Conservation (phyloP, 805 yeast genomes). For the Starmerella gropengiesseri region DNA sequence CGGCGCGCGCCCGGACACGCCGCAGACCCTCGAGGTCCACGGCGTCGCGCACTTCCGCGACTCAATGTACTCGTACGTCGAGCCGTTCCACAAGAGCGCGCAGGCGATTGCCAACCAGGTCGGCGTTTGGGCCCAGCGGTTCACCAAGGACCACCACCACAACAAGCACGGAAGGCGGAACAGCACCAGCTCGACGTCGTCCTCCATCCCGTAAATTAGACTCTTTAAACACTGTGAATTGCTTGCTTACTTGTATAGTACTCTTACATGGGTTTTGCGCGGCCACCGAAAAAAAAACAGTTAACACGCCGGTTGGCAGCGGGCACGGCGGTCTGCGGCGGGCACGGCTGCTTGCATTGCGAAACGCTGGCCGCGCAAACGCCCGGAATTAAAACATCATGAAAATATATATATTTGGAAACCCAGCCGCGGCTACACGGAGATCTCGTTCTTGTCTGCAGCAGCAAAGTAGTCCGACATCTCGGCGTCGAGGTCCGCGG, state of each 20-base stretch:
- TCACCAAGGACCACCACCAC: not conserved
- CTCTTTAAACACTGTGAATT: too few relatives aligned
- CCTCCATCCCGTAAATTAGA: too few relatives aligned
- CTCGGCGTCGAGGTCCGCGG: conserved; percentile 92
- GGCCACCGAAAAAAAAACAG: too few relatives aligned
- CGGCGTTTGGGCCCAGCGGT: not conserved
- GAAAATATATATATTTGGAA: too few relatives aligned
- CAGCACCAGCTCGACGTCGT: not conserved
- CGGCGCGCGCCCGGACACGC: conserved; percentile 7
- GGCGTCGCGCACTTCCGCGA: conserved; percentile 22
- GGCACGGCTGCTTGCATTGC: too few relatives aligned
- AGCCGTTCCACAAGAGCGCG: conserved; percentile 14
- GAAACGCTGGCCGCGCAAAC: too few relatives aligned
- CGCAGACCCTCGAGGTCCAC: conserved; percentile 17
- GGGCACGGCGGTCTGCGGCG: too few relatives aligned
- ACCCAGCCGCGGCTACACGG: conserved; percentile 20
- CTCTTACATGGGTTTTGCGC: too few relatives aligned
- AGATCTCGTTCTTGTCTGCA: conserved; percentile 22
- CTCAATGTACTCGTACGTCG: conserved; percentile 22
- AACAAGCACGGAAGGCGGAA: not conserved
- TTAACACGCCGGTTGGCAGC: too few relatives aligned
- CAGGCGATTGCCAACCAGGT: conserved; percentile 4
- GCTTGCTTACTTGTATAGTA: too few relatives aligned
- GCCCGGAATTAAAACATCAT: too few relatives aligned
- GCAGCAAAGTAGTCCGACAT: conserved; percentile 81